Percentiles rank a stretch among this genome's conserved stretches.
These are phyloP conservation scores for Septoria linicola DNA, from an alignment of 2,329 filamentous ascomycete species.

Conservation along the genomic window DNA sequence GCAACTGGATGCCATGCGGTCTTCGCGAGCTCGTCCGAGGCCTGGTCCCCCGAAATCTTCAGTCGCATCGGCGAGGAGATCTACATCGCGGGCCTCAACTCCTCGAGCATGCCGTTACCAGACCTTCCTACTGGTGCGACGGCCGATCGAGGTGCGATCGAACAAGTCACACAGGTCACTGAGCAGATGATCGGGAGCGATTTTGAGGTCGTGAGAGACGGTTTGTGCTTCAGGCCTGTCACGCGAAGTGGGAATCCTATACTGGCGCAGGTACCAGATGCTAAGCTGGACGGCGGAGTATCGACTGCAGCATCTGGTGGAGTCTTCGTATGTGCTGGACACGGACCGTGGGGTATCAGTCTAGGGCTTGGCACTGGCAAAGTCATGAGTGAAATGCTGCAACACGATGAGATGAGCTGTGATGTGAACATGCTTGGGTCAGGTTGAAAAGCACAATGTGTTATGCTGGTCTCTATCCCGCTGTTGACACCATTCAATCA, in stretches of 20 bases:
- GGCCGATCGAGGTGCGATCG: constrained; percentile 51
- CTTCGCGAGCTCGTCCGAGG: constrained; percentile 59
- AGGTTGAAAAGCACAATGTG: no score
- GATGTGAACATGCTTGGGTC: constrained; percentile 42
- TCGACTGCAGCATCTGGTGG: constrained; percentile 55
- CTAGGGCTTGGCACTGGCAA: constrained; percentile 77
- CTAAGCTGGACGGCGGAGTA: constrained; percentile 53
- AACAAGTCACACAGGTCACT: constrained; percentile 52
- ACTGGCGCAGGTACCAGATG: constrained; percentile 57
- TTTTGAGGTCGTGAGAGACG: constrained; percentile 62
- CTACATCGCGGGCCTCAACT: constrained; percentile 73
- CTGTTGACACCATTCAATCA: no score
- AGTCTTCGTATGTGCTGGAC: constrained; percentile 78
- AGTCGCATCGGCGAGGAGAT: constrained; percentile 65
- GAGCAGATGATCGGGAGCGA: constrained; percentile 53
- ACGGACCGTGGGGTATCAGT: constrained; percentile 99
- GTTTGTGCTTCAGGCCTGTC: constrained; percentile 71
- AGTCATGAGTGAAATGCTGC: constrained; percentile 64
- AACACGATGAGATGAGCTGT: constrained; percentile 48
- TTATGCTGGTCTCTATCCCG: no score
- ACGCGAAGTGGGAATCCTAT: constrained; percentile 65
- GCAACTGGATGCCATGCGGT: constrained; percentile 62
- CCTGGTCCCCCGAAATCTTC: constrained; percentile 71
- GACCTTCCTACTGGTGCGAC: constrained; percentile 51
- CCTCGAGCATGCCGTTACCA: constrained; percentile 59